Conservation (phyloP, 805 yeast species). For the Priceomyces carsonii region DNA sequence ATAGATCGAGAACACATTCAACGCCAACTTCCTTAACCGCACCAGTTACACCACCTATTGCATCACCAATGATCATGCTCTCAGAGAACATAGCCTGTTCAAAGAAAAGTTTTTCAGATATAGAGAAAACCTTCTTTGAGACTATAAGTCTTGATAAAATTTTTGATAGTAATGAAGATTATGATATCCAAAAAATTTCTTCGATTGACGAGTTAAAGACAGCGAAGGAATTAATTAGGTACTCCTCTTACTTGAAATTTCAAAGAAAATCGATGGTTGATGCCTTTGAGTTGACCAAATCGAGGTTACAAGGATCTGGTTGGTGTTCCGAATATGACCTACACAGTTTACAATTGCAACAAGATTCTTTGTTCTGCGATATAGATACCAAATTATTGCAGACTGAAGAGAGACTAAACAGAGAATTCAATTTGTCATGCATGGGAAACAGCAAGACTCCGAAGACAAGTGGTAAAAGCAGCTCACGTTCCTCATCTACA, state of each 20-base stretch:
- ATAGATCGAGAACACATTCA: conserved; percentile 22
- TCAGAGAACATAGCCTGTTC: conserved; percentile 33
- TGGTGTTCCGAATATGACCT: conserved; percentile 46
- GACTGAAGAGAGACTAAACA: conserved; percentile 37
- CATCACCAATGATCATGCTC: conserved; percentile 41
- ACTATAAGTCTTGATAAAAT: conserved; percentile 12
- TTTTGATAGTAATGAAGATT: conserved; percentile 1
- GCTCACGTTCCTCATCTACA: conserved; percentile 13
- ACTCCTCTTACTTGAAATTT: conserved; percentile 29
- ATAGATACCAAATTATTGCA: conserved; percentile 38
- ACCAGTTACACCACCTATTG: conserved; percentile 34
- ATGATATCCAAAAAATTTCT: conserved; percentile 8
- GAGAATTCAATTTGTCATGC: conserved; percentile 27
- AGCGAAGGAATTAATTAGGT: conserved; percentile 27
- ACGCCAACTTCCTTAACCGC: conserved; percentile 16
- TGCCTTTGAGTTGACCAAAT: conserved; percentile 34
- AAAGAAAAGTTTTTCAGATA: conserved; percentile 25
- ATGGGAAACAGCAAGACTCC: conserved; percentile 1
- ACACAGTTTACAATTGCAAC: conserved; percentile 39
- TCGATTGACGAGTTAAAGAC: conserved; percentile 23
- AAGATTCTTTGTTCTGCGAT: conserved; percentile 36
- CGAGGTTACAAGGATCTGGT: conserved; percentile 34
- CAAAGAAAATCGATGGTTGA: conserved; percentile 34
- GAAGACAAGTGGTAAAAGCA: conserved; percentile 1
- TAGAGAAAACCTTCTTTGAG: conserved; percentile 40